Conservation (phyloP, 495 filamentous ascomycete species). For the Penicillium steckii region DNA sequence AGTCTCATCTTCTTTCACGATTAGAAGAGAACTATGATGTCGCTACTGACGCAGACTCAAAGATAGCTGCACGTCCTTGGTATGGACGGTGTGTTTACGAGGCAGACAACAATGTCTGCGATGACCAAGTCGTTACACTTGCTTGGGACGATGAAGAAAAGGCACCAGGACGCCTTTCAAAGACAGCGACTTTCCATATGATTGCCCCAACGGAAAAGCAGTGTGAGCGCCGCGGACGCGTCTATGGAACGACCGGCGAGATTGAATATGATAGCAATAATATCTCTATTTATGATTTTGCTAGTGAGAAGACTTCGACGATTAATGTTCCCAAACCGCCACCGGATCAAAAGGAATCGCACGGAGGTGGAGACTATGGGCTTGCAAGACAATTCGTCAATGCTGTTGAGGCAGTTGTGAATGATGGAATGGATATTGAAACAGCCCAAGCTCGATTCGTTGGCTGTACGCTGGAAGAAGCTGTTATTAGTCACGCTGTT, state of each 20-base stretch:
- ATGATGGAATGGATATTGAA: conserved; percentile 60
- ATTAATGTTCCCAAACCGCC: conserved; percentile 36
- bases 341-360: conserved; percentile 39
- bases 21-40: conserved; percentile 69
- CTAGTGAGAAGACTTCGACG: conserved; percentile 16
- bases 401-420: conserved; percentile 79
- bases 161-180: conserved; percentile 56
- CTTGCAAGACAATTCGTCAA: conserved; percentile 75
- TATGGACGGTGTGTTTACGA: conserved; percentile 95
- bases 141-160: conserved; percentile 61
- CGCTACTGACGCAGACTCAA: conserved; percentile 37
- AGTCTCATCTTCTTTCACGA: conserved; percentile 26
- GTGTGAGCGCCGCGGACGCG: conserved; percentile 74
- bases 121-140: conserved; percentile 86
- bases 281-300: conserved; percentile 46
- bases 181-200: conserved; percentile 92
- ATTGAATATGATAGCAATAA: conserved; percentile 63
- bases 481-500: conserved; percentile 83
- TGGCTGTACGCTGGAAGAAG: conserved; percentile 81
- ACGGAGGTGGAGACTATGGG: conserved; percentile 88
- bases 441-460: conserved; percentile 74
- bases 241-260: conserved; percentile 86
- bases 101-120: conserved; percentile 81
- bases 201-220: conserved; percentile 83
- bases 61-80: conserved; percentile 68